Conservation (phyloP, 768 basidiomycete genomes). For the Gymnopilus junonius region DNA sequence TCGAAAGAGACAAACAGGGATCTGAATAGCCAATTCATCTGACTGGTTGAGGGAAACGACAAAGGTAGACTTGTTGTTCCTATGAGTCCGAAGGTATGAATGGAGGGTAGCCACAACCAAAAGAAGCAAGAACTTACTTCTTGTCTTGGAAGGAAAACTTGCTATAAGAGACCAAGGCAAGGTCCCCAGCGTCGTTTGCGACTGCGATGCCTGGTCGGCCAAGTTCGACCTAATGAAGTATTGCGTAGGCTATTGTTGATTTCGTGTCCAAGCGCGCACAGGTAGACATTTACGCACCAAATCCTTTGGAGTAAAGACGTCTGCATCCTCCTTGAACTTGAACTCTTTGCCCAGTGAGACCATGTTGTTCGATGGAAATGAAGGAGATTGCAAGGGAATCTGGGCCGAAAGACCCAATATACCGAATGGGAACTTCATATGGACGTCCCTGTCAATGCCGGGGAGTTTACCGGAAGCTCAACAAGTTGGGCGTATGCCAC, state of each 20-base stretch:
- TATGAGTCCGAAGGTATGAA: slow-evolving; percentile 28
- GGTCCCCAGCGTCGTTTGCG: slow-evolving; percentile 70
- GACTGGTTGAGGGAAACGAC: slow-evolving; percentile 60
- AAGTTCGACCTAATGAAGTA: slow-evolving; percentile 52
- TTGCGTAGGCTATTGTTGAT: not conserved
- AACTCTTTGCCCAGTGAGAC: slow-evolving; percentile 43
- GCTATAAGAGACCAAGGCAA: slow-evolving; percentile 68
- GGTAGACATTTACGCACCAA: slow-evolving; percentile 46
- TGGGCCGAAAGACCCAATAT: slow-evolving; percentile 62
- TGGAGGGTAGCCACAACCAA: not conserved
- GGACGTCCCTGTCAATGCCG: slow-evolving; percentile 4
- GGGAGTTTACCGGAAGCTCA: not conserved
- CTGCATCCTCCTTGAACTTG: slow-evolving; percentile 57
- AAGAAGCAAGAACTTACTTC: slow-evolving; percentile 53
- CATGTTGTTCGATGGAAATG: slow-evolving; percentile 26
- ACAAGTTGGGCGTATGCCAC: not conserved
- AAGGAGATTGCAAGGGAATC: slow-evolving; percentile 45
- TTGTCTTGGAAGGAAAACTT: slow-evolving; percentile 76
- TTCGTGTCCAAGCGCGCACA: not conserved
- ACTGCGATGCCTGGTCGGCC: slow-evolving; percentile 67
- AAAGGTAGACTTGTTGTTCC: slow-evolving; percentile 72
- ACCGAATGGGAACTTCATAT: slow-evolving; percentile 59
- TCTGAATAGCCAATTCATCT: slow-evolving; percentile 50
- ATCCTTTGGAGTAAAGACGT: slow-evolving; percentile 73
- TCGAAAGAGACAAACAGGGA: slow-evolving; percentile 44